phyloP scores from a whole-genome alignment of 495 filamentous ascomycete genomes.

The Xylaria palmicola region DNA sequence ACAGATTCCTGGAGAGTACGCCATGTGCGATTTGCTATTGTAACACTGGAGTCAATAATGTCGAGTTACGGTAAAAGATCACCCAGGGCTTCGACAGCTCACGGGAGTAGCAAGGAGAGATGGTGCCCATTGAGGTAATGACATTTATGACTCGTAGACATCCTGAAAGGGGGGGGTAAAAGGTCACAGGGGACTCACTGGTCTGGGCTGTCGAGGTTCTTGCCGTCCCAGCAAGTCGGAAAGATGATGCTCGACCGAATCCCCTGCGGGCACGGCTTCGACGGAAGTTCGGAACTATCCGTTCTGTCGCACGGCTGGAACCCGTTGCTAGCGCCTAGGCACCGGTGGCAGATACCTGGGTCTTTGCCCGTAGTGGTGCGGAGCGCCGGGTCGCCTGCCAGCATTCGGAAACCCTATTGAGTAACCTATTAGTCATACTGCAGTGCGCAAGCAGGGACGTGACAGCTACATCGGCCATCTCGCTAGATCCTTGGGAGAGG shows the following conservation, averaged over 20 bases:
- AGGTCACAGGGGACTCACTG: too few species aligned
- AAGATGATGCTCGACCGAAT: constrained; percentile 41
- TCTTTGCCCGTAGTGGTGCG: constrained; percentile 38
- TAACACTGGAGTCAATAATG: neutral
- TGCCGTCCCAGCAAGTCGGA: constrained; percentile 43
- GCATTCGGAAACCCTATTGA: constrained; percentile 73
- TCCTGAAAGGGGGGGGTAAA: too few species aligned
- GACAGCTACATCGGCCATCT: too few species aligned
- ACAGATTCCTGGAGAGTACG: constrained; percentile 2
- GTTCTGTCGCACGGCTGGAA: constrained; percentile 34
- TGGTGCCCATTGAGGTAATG: too few species aligned
- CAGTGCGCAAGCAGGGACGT: too few species aligned
- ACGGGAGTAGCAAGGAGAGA: too few species aligned
- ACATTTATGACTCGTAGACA: too few species aligned
- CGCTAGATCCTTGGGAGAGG: neutral
- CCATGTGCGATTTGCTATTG: neutral
- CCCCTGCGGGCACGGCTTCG: constrained; percentile 31
- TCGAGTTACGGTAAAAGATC: neutral
- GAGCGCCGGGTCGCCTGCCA: constrained; percentile 61
- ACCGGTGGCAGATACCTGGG: constrained; percentile 42
- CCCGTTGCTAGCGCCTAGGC: constrained; percentile 33
- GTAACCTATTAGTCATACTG: too few species aligned
- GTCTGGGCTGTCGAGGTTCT: constrained; percentile 39
- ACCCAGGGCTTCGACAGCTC: neutral
- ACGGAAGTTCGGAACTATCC: constrained; percentile 33